Evolutionary conservation across 1,284 basidiomycete genomes (phyloP), one percentile per base, ranked within the genome.

Genomic region (Rhodotorula sp.): DNA sequence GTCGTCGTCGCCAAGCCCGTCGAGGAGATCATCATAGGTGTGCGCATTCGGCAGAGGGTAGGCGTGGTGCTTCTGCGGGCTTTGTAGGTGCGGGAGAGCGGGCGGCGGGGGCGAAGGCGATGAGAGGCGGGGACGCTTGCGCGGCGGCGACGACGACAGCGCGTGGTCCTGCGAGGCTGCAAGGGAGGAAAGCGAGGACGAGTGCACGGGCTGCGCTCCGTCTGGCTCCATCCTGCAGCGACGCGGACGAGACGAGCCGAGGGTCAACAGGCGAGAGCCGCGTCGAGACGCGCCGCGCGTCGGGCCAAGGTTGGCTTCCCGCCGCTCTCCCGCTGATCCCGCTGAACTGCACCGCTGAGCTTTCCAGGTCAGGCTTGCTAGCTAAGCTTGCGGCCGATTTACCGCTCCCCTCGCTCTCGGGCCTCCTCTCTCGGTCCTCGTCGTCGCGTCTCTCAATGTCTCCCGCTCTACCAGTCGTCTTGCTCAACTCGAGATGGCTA

Each of bases 101-200:
- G 59, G 46, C 7, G 62, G 39, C 12, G 62, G 48, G 1, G 66
- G 63, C 12, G 59, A 62, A 4, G 59, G n/a, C 2, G 54, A 29
- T 15, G 70, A 67, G 21, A 71, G 39, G 21, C 70, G 66, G 22
- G 66, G 66, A 9, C 70, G 70, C 36, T 71, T 71, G 29, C 48
- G n/a, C 25, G 62, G n/a, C n/a, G 58, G 70, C 19, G 48, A 37
- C 10, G 36, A 29, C 13, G 62, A 32, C 29, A 4, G 27, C 29
- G 3, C 37, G 36, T 12, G 39, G 58, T 13, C 36, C 0, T 62
- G 62, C 3, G 70, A 68, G 15, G 66, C 48, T 4, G 55, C 32
- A 34, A 71, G 61, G 6, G 66, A 67, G 37, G 62, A 61, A 37
- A 65, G 48, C 2, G 58, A 60, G n/a, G 70, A 71, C 27, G 66